Percentiles rank a stretch among this genome's conserved stretches.
These are phyloP conservation scores for Solanum ahanhuiri DNA, from an alignment of 257 asterid species.

Conservation along the genomic window DNA sequence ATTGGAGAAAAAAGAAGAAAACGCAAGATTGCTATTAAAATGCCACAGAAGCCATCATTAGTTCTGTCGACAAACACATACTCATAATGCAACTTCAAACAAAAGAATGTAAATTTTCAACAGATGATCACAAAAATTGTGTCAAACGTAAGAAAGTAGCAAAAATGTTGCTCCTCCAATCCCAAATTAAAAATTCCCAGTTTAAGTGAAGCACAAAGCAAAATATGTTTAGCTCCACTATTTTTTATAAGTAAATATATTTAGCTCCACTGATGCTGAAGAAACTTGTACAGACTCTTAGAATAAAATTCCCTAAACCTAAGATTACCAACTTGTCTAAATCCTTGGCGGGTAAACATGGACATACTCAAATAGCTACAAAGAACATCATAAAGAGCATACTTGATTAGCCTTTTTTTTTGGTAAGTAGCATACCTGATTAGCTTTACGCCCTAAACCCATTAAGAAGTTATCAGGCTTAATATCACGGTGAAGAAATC, in stretches of 20 bases:
- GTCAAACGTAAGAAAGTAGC: neutral
- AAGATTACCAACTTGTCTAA: neutral
- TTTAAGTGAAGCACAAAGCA: neutral
- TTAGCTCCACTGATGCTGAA: neutral
- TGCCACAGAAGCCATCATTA: neutral
- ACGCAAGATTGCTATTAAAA: neutral
- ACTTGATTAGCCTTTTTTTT: constrained; percentile 68
- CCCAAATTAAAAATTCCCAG: neutral
- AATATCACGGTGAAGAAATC: constrained; percentile 87
- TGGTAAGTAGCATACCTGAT: constrained; percentile 45
- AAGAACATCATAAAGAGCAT: constrained; percentile 4
- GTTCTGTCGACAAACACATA: neutral
- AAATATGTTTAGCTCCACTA: neutral
- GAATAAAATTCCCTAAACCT: neutral
- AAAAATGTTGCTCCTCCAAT: neutral
- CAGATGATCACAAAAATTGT: neutral
- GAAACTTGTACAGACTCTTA: neutral
- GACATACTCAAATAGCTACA: neutral
- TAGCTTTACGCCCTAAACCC: constrained; percentile 87
- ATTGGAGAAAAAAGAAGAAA: neutral
- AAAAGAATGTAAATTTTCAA: neutral
- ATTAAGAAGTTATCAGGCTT: constrained; percentile 86
- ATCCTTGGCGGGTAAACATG: neutral
- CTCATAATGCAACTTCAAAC: neutral
- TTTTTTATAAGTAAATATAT: neutral